Conservation (phyloP, 1,284 basidiomycete species). For the Ceratorhiza oryzae-sativae region DNA sequence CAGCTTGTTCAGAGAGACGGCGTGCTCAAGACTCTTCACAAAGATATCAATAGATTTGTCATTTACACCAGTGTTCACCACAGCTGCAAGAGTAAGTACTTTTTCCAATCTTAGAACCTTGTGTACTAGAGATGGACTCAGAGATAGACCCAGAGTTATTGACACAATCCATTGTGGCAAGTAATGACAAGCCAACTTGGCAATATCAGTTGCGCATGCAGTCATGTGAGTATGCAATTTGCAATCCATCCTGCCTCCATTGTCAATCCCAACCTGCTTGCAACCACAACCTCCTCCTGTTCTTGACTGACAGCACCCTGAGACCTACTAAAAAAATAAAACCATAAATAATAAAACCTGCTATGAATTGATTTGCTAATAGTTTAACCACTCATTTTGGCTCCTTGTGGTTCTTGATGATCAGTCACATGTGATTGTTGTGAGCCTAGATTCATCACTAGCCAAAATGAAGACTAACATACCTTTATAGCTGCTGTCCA, state of each 20-base stretch:
- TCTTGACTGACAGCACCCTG: not conserved
- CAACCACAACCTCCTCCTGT: not conserved
- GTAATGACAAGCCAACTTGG: conserved; percentile 14
- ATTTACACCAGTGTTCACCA: not conserved
- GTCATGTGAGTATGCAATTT: not conserved
- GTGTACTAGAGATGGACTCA: not conserved
- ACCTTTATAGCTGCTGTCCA: not conserved
- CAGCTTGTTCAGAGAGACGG: not conserved
- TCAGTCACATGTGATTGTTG: not conserved
- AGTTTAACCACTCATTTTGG: not conserved
- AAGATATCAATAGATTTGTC: not conserved
- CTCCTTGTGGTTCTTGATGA: not conserved
- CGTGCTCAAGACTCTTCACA: not conserved
- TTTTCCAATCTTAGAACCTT: not conserved
- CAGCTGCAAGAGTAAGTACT: not conserved
- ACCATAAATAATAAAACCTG: not conserved
- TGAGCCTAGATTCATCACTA: not conserved
- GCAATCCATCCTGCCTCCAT: not conserved
- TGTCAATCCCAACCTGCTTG: not conserved
- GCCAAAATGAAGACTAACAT: not conserved
- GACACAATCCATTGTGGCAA: not conserved
- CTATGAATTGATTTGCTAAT: not conserved
- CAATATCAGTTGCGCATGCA: not conserved
- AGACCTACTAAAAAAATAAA: not conserved
- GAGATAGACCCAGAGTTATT: not conserved